These are phyloP conservation scores for Neurospora sp. DNA, from an alignment of 2,329 filamentous ascomycete genomes.

Conservation along the genomic window DNA sequence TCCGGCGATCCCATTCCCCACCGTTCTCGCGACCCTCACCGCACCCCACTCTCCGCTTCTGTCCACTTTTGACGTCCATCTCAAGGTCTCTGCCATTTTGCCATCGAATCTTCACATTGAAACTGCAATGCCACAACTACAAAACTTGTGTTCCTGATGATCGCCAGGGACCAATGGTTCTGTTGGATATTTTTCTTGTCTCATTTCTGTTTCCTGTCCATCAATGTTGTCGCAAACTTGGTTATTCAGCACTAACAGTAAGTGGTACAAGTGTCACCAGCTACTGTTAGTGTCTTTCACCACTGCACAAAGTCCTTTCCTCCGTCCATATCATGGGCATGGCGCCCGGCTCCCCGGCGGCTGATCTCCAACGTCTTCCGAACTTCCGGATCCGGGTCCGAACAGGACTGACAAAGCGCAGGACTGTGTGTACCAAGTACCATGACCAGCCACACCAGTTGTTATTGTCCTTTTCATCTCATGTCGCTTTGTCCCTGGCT, in stretches of 20 bases:
- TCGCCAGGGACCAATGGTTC: not conserved
- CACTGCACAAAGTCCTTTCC: too few relatives aligned
- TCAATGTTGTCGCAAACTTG: not conserved
- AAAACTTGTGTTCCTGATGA: not conserved
- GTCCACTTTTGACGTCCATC: not conserved
- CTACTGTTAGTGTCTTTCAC: not conserved
- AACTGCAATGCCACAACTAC: not conserved
- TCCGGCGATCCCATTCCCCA: not conserved
- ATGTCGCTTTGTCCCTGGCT: not conserved
- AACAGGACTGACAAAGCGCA: not conserved
- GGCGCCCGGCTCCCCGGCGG: not conserved
- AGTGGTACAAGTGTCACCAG: not conserved
- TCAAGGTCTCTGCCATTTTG: not conserved
- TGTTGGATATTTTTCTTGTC: not conserved
- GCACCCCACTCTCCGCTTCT: too few relatives aligned
- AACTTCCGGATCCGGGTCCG: not conserved
- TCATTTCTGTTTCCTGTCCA: not conserved
- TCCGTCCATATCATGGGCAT: not conserved
- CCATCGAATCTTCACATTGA: not conserved
- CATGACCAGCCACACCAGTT: not conserved
- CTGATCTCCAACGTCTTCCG: not conserved
- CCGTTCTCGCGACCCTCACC: not conserved
- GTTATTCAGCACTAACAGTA: not conserved
- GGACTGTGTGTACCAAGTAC: too few relatives aligned
- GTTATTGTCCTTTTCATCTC: not conserved